Conservation (phyloP, 805 yeast species). For the Zygosaccharomyces lentus region DNA sequence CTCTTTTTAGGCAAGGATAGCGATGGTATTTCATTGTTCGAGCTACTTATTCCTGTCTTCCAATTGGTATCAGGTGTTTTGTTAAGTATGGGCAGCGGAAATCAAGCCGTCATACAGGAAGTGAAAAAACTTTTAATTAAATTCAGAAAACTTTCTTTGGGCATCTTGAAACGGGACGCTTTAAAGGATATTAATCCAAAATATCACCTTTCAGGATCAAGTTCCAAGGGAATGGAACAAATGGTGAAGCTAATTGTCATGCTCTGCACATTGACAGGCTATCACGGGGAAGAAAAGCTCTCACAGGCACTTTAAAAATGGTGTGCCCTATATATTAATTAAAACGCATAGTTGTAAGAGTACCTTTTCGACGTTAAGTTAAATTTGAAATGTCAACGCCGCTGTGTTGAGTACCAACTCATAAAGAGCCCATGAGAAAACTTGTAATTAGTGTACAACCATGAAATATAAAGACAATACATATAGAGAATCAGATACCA, state of each 20-base stretch:
- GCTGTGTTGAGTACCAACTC: background rate
- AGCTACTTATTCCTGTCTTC: slow-evolving; percentile 66
- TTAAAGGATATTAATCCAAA: slow-evolving; percentile 31
- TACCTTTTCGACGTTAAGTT: background rate
- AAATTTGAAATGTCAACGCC: background rate
- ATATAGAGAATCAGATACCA: background rate
- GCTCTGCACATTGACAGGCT: slow-evolving; percentile 47
- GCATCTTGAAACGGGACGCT: slow-evolving; percentile 58
- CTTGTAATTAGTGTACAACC: background rate
- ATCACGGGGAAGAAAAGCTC: slow-evolving; percentile 34
- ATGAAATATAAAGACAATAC: background rate
- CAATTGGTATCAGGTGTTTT: slow-evolving; percentile 65
- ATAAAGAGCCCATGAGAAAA: background rate
- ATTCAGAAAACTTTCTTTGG: slow-evolving; percentile 53
- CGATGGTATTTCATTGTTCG: slow-evolving; percentile 52
- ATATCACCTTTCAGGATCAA: slow-evolving; percentile 22
- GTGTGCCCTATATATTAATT: background rate
- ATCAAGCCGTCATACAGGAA: slow-evolving; percentile 51
- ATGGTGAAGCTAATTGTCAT: slow-evolving; percentile 54
- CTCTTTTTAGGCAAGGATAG: slow-evolving; percentile 31
- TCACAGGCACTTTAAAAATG: background rate
- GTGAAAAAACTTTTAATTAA: slow-evolving; percentile 49
- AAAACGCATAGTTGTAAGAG: background rate
- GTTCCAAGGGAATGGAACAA: slow-evolving; percentile 42
- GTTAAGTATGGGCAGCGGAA: slow-evolving; percentile 74